phyloP scores from a whole-genome alignment of 768 basidiomycete genomes.

The Kwoniella dendrophila region DNA sequence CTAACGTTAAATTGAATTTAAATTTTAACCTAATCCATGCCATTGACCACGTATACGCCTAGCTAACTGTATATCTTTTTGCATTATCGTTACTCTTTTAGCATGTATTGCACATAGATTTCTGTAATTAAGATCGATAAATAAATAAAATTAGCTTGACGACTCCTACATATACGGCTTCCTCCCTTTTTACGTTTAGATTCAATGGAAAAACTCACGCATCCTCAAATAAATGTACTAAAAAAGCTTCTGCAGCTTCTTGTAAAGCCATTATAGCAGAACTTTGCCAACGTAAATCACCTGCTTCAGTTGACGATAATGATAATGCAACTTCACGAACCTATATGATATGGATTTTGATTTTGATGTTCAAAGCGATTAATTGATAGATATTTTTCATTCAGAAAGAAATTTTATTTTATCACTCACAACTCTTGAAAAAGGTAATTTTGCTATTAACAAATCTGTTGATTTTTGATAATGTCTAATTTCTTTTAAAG shows the following conservation, averaged over 20 bases:
- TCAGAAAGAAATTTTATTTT: background rate
- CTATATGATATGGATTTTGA: slow-evolving; percentile 57
- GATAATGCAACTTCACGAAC: slow-evolving; percentile 93
- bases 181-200: no score
- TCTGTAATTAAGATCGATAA: slow-evolving; percentile 57
- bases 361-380: background rate
- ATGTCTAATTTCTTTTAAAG: slow-evolving; percentile 86
- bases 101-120: slow-evolving; percentile 97
- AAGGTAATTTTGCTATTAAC: slow-evolving; percentile 82
- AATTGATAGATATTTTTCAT: background rate
- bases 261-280: slow-evolving; percentile 91
- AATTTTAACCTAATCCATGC: slow-evolving; percentile 56
- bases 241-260: slow-evolving; percentile 73
- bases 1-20: no score
- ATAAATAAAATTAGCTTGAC: background rate
- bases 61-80: slow-evolving; percentile 93
- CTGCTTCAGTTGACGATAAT: slow-evolving; percentile 70
- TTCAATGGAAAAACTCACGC: slow-evolving; percentile 67
- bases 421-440: slow-evolving; percentile 81
- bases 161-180: no score
- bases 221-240: slow-evolving; percentile 97
- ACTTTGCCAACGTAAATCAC: slow-evolving; percentile 86
- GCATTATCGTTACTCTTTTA: slow-evolving; percentile 97
- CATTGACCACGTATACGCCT: slow-evolving; percentile 90
- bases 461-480: slow-evolving; percentile 94